Evolutionary conservation across 2,329 filamentous ascomycete species (phyloP).

Genomic region (Lachnellula suecica): DNA sequence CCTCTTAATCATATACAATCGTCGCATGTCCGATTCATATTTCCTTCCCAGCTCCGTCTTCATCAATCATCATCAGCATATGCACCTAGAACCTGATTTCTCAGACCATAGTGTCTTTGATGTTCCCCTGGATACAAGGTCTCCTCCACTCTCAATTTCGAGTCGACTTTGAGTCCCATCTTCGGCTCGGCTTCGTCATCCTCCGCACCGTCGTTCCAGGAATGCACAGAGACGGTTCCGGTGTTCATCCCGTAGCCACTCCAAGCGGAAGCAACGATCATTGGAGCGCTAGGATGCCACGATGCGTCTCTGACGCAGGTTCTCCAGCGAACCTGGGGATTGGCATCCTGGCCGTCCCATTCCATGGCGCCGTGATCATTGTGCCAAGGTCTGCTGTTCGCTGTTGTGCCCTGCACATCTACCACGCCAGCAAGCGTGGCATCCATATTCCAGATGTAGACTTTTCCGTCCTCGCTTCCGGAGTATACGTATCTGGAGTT

Average conservation of each 20-base stretch:
- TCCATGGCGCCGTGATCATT: conserved; percentile 20
- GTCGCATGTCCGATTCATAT: neutral
- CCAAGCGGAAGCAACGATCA: conserved; percentile 68
- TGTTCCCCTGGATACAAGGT: conserved; percentile 8
- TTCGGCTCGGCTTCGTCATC: conserved; percentile 56
- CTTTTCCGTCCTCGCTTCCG: conserved; percentile 84
- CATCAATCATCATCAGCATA: conserved; percentile 1
- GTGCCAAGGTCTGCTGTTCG: conserved; percentile 57
- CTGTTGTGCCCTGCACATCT: conserved; percentile 72
- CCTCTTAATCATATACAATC: neutral
- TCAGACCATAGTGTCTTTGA: neutral
- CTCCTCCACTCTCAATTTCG: conserved; percentile 35
- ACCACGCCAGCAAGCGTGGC: conserved; percentile 77
- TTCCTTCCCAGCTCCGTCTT: neutral
- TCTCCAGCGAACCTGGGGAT: conserved; percentile 45
- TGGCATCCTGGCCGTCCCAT: conserved; percentile 26
- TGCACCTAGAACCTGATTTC: neutral
- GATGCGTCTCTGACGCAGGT: conserved; percentile 71
- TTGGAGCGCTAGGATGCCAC: conserved; percentile 69
- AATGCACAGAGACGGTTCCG: conserved; percentile 66
- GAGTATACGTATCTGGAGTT: conserved; percentile 92
- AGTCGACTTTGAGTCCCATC: conserved; percentile 43
- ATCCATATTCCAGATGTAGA: conserved; percentile 92
- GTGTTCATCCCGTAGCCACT: conserved; percentile 65
- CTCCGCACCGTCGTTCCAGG: conserved; percentile 62